A percentile compares a stretch with the other conserved stretches of the same genome.
These are phyloP conservation scores for Sporothrix sp. DNA, from an alignment of 2,329 filamentous ascomycete species.

Conservation along the genomic window DNA sequence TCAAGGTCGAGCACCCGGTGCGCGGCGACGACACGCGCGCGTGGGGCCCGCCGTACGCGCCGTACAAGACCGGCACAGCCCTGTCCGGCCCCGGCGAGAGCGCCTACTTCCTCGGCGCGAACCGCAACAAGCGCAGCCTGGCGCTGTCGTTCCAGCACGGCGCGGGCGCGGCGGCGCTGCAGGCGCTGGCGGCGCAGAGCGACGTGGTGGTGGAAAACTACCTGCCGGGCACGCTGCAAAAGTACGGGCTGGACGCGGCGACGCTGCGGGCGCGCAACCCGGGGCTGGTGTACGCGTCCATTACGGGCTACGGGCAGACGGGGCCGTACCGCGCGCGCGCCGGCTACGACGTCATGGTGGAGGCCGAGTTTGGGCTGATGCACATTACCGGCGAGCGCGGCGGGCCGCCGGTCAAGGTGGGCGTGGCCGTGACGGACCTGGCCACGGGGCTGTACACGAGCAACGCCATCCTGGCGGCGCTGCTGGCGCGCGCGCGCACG, in stretches of 20 bases:
- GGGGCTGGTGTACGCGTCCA: constrained; percentile 81
- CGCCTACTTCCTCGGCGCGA: constrained; percentile 86
- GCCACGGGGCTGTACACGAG: constrained; percentile 92
- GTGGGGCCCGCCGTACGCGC: constrained; percentile 91
- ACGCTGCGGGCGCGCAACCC: constrained; percentile 76
- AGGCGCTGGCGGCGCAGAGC: constrained; percentile 71
- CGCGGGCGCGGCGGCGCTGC: constrained; percentile 75
- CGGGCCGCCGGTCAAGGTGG: constrained; percentile 90
- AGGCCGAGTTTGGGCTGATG: constrained; percentile 97
- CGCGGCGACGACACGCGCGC: constrained; percentile 89
- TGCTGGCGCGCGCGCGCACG: constrained; percentile 64
- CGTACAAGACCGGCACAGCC: constrained; percentile 53
- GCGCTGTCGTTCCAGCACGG: constrained; percentile 83
- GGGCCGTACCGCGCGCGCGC: constrained; percentile 80
- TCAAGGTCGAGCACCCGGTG: constrained; percentile 91
- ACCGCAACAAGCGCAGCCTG: constrained; percentile 94
- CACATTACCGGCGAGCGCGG: constrained; percentile 89
- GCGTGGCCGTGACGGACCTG: constrained; percentile 90
- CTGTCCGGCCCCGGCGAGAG: constrained; percentile 72
- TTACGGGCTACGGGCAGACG: constrained; percentile 94
- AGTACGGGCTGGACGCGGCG: constrained; percentile 84
- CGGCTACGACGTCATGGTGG: constrained; percentile 98
- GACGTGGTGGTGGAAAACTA: constrained; percentile 97
- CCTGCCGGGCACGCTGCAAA: constrained; percentile 77
- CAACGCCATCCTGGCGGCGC: constrained; percentile 89